phyloP scores from a whole-genome alignment of 2,329 filamentous ascomycete genomes.

The Aspergillus tamarii region DNA sequence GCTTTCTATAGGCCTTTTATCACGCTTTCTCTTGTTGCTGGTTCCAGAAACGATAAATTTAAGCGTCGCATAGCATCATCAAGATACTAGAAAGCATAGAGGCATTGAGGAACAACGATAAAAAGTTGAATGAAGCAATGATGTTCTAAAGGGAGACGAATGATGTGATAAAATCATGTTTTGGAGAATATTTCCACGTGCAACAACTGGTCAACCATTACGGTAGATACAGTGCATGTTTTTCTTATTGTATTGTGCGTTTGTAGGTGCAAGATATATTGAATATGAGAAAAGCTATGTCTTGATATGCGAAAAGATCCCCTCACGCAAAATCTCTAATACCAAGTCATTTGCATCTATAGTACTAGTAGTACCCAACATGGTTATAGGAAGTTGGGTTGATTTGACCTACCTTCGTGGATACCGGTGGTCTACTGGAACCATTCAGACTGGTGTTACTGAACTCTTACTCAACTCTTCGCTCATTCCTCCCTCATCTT shows the following conservation, averaged over 20 bases:
- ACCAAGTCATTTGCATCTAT: no score
- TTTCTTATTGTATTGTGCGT: background rate
- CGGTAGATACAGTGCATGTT: background rate
- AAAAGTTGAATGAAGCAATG: constrained; percentile 11
- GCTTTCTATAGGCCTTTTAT: background rate
- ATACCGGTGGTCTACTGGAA: background rate
- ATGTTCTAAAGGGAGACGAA: constrained; percentile 6
- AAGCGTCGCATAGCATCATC: constrained; percentile 1
- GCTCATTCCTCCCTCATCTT: no score
- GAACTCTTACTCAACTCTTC: no score
- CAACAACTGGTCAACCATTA: background rate
- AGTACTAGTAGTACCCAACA: background rate
- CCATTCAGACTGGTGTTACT: background rate
- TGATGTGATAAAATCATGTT: background rate
- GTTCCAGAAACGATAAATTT: background rate
- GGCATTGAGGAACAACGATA: constrained; percentile 4
- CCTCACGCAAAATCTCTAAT: background rate
- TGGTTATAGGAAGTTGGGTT: background rate
- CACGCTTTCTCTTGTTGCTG: background rate
- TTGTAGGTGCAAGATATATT: background rate
- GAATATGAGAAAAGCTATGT: background rate
- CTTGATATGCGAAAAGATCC: background rate
- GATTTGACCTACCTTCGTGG: background rate
- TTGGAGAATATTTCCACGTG: background rate
- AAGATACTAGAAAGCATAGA: constrained; percentile 2